These are phyloP conservation scores for Trametes sanguinea DNA, from an alignment of 768 basidiomycete genomes.

Conservation along the genomic window DNA sequence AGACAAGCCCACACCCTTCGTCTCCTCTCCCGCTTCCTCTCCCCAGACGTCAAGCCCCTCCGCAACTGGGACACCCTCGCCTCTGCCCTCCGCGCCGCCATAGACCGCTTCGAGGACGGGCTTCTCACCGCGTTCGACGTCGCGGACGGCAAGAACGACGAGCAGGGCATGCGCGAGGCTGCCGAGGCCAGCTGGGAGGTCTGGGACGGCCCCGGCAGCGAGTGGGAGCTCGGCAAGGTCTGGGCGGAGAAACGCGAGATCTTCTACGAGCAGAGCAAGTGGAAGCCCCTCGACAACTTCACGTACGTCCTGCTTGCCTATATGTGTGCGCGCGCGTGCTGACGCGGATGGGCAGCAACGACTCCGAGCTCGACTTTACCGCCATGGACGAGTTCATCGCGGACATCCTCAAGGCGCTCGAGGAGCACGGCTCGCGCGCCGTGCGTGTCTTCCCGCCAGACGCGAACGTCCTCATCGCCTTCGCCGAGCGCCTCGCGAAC, in stretches of 20 bases:
- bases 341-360: slow-evolving; percentile 40
- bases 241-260: slow-evolving; percentile 97
- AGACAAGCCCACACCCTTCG: slow-evolving; percentile 70
- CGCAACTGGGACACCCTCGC: slow-evolving; percentile 63
- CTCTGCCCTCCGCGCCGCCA: slow-evolving; percentile 69
- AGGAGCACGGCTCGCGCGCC: slow-evolving; percentile 77
- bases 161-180: slow-evolving; percentile 75
- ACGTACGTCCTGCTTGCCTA: slow-evolving; percentile 46
- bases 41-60: slow-evolving; percentile 68
- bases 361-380: slow-evolving; percentile 74
- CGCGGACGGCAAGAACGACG: slow-evolving; percentile 76
- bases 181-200: slow-evolving; percentile 88
- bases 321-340: neutral
- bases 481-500: slow-evolving; percentile 78
- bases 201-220: slow-evolving; percentile 51
- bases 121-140: slow-evolving; percentile 87
- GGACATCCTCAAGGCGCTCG: slow-evolving; percentile 61
- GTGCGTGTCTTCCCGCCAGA: slow-evolving; percentile 83
- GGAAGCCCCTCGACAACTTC: slow-evolving; percentile 83
- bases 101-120: slow-evolving; percentile 86
- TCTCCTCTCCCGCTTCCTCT: slow-evolving; percentile 76
- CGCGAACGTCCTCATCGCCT: slow-evolving; percentile 75
- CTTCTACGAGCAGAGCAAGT: slow-evolving; percentile 82
- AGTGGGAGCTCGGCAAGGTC: slow-evolving; percentile 93
- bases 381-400: slow-evolving; percentile 93